phyloP scores from a whole-genome alignment of 306 rosid genomes.

The Malus orientalis region DNA sequence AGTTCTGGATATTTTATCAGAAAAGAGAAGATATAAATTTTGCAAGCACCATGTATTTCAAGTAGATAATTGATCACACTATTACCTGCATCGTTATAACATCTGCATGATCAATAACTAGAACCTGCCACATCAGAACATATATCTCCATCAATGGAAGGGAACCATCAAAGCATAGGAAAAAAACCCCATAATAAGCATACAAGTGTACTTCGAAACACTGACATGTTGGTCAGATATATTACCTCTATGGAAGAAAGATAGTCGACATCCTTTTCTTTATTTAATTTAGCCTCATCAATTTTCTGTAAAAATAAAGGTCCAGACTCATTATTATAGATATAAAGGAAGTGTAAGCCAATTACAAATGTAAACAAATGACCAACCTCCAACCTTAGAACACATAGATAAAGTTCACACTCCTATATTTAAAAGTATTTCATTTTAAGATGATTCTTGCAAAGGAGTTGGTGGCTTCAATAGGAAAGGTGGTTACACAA shows the following conservation, averaged over 20 bases:
- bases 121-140: constrained; percentile 52
- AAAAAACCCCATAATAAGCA: neutral
- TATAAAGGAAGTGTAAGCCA: neutral
- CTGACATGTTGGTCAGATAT: constrained; percentile 4
- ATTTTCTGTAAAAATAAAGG: constrained; percentile 62
- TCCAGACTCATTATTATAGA: constrained; percentile 3
- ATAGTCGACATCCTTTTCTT: constrained; percentile 88
- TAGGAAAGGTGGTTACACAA: too few species aligned
- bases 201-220: constrained; percentile 5
- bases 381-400: neutral
- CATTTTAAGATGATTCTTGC: too few species aligned
- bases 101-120: constrained; percentile 88
- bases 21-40: constrained; percentile 5
- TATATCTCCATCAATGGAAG: neutral
- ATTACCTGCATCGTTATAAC: constrained; percentile 89
- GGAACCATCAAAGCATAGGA: neutral
- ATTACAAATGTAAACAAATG: neutral
- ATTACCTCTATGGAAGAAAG: constrained; percentile 91
- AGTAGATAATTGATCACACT: constrained; percentile 14
- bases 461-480: too few species aligned
- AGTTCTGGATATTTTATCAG: constrained; percentile 45
- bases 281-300: constrained; percentile 46
- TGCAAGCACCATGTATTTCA: constrained; percentile 8
- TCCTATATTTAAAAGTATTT: too few species aligned
- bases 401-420: neutral